Base-by-base conservation (phyloP, 2,329 filamentous ascomycete species). In the Pseudocercospora macadamiae region DNA sequence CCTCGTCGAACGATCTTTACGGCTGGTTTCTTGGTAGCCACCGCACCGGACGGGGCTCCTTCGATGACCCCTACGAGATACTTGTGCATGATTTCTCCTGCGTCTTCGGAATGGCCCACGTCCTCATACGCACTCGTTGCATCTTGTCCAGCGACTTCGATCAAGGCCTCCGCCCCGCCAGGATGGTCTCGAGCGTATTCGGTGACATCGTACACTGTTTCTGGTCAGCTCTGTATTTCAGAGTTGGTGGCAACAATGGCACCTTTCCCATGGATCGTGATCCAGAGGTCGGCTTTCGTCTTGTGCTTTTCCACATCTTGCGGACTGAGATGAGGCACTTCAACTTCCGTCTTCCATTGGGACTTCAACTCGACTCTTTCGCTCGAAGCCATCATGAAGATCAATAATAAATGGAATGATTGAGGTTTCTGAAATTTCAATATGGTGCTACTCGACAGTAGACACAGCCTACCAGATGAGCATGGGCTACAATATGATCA, bases 111-210 rank as follows among this genome's bases (percentile, higher is more conserved):
- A 59, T 81, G 79, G 4, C 78, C 75, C 96, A 82, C 92, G 95
- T 88, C 80, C 93, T 79, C 93, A 73, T 97, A 97, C 74, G 86
- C 84, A 81, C 96, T 92, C 0, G 91, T 93, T 48, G 93, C 93
- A 75, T 97, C 93, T 63, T 89, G 87, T 69, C 93, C 93, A 89
- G 96, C 96, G 76, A 96, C 96, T 83, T 93, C 96, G 83, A 95
- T 90, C 68, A 97, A 87, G 54, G 93, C 92, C 80, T 96, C 92
- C 55, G 92, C 90, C 59, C 93, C 93, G 71, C 93, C 93, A 19
- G 93, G 93, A 79, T 97, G 93, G 82, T 97, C 93, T 66, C 96
- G 91, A 49, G 96, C 83, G 90, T 93, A 97, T 82, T 96, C 89
- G 63, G 88, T 89, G 57, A 97, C 83, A 77, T 97, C 90, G 80